phyloP scores from a whole-genome alignment of 345 rosid genomes.

The Bruguiera gymnorhiza region DNA sequence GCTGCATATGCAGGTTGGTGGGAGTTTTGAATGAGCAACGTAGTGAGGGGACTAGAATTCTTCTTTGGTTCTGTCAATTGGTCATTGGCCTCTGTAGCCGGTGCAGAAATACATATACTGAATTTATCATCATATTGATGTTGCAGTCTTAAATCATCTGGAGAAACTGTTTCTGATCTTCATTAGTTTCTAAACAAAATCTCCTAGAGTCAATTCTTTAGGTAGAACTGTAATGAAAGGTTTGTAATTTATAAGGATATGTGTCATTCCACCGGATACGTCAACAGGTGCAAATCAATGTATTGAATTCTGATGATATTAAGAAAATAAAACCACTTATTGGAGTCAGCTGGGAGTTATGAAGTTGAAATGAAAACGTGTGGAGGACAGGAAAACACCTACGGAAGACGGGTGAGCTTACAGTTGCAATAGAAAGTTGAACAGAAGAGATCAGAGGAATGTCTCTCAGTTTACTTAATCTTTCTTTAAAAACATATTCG shows the following conservation, averaged over 20 bases:
- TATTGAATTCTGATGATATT: too few relatives aligned
- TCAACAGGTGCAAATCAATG: too few relatives aligned
- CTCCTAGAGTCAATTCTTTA: constrained; percentile 12
- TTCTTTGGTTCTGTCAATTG: constrained; percentile 12
- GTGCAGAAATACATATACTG: constrained; percentile 14
- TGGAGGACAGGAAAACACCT: not conserved
- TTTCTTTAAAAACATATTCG: not conserved
- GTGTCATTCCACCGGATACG: too few relatives aligned
- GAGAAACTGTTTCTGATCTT: constrained; percentile 27
- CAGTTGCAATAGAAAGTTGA: not conserved
- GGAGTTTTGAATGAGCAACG: constrained; percentile 50
- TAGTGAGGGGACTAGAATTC: constrained; percentile 23
- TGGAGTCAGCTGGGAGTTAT: not conserved
- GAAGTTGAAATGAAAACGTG: not conserved
- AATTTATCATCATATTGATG: constrained; percentile 7
- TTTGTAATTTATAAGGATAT: constrained; percentile 1
- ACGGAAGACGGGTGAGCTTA: not conserved
- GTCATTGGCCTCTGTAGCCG: not conserved
- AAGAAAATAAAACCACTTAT: not conserved
- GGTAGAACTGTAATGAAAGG: not conserved
- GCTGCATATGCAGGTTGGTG: constrained; percentile 84
- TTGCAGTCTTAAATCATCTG: constrained; percentile 26
- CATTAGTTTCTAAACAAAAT: constrained; percentile 4
- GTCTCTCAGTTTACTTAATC: not conserved
- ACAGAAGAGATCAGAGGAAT: not conserved